These are phyloP conservation scores for Glutinoglossum americanum DNA, from an alignment of 495 filamentous ascomycete species.

Conservation along the genomic window DNA sequence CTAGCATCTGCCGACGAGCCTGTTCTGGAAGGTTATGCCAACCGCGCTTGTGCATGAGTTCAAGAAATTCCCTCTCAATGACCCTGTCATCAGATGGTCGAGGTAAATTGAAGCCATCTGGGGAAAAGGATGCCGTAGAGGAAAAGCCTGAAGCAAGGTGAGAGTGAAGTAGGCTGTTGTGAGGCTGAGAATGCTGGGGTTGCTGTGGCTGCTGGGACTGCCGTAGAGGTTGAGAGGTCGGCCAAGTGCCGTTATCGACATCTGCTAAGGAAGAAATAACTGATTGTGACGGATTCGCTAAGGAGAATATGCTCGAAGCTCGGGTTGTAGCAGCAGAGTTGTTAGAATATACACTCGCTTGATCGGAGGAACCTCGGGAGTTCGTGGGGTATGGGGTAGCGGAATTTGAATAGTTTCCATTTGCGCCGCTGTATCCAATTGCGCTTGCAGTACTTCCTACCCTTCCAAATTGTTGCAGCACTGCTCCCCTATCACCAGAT, in stretches of 20 bases:
- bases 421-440: slow-evolving; percentile 22
- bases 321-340: slow-evolving; percentile 36
- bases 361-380: slow-evolving; percentile 47
- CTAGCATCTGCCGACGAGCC: slow-evolving; percentile 82
- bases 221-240: slow-evolving; percentile 6
- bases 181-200: slow-evolving; percentile 5
- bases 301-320: slow-evolving; percentile 40
- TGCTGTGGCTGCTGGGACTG: slow-evolving; percentile 4
- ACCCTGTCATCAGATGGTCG: slow-evolving; percentile 63
- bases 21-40: slow-evolving; percentile 96
- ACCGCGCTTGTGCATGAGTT: slow-evolving; percentile 89
- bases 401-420: slow-evolving; percentile 35
- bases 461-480: slow-evolving; percentile 47
- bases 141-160: slow-evolving; percentile 19
- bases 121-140: slow-evolving; percentile 26
- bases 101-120: slow-evolving; percentile 41
- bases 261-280: slow-evolving; percentile 23
- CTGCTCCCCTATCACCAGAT: background rate
- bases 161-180: slow-evolving; percentile 2
- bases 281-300: slow-evolving; percentile 39
- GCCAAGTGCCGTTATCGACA: slow-evolving; percentile 18
- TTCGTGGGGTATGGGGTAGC: slow-evolving; percentile 46
- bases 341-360: slow-evolving; percentile 30
- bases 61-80: slow-evolving; percentile 81
- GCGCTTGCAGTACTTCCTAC: slow-evolving; percentile 30